Evolutionary conservation across 495 filamentous ascomycete genomes (phyloP), one percentile per base, ranked within the genome.

Genomic region (Penicillium subrubescens): DNA sequence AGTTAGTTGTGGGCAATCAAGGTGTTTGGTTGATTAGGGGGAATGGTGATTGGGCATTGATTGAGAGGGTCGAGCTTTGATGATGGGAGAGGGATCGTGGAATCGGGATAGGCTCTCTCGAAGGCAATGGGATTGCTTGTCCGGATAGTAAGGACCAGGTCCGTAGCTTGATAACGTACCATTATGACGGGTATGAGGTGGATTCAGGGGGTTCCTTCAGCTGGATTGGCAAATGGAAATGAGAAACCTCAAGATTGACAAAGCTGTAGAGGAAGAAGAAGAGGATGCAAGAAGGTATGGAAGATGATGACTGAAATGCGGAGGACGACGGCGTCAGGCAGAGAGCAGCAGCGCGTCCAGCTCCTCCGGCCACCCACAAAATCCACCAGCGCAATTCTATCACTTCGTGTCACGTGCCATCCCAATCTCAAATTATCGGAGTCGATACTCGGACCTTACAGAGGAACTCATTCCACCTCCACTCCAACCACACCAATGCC

Each of bases 261-360:
- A 35, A 43, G 37, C 8, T 37, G 27, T 17, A 34, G 56, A 46
- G 19, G 39, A 57, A 61, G 50, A 67, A 46, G 23, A 35, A 44
- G 41, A 51, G 33, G 41, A 67, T 27, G 64, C 43, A 53, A 21
- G 54, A 57, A 64, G 48, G 34, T 25, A 69, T 15, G 21, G 61
- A 56, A 37, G 60, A 53, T 50, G 62, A 57, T 63, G 66, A 66
- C 57, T 62, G 56, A 62, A 63, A 64, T 62, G 62, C 52, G 63
- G 69, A 64, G 66, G 65, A 69, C 61, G 68, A 67, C 71, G 65
- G 67, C 60, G 58, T 62, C 68, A 73, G 73, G 71, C 73, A 75
- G 73, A 70, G 59, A 66, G 69, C 61, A 69, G 57, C 66, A 67
- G 74, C 73, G 73, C 75, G 72, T 67, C 70, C 74, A 79, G 76